Evolutionary conservation across 2,329 filamentous ascomycete genomes (phyloP).

Genomic region (Cryphonectria carpinicola): DNA sequence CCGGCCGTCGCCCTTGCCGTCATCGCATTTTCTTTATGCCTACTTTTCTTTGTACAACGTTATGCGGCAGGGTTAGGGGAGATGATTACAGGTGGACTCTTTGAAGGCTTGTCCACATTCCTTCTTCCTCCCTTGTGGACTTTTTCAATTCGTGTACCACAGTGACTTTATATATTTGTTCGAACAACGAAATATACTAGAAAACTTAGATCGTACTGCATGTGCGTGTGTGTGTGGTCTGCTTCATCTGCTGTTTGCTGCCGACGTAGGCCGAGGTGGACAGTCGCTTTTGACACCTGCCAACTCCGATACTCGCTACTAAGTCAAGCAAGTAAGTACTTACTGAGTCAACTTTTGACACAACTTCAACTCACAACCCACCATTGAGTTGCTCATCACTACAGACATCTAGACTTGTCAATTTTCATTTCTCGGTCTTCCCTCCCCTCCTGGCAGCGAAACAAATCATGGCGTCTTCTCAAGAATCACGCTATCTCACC

Average conservation of each 20-base stretch:
- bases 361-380: background rate
- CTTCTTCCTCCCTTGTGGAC: background rate
- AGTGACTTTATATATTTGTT: background rate
- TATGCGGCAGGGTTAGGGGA: conserved; percentile 7
- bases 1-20: background rate
- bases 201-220: background rate
- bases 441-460: no score
- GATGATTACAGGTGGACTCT: background rate
- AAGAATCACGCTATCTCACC: conserved; percentile 69
- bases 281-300: background rate
- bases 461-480: conserved; percentile 36
- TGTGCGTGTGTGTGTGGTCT: background rate
- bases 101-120: background rate
- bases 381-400: background rate
- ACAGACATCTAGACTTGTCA: background rate
- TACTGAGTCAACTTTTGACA: background rate
- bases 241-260: background rate
- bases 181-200: background rate
- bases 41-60: background rate
- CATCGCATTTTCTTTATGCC: background rate
- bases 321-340: no score
- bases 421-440: background rate
- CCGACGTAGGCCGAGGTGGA: background rate
- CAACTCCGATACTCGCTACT: background rate
- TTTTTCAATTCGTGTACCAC: background rate